Evolutionary conservation across 2,329 filamentous ascomycete species (phyloP), one percentile per base, ranked within the genome.

Genomic region (Fusarium hainanense): DNA sequence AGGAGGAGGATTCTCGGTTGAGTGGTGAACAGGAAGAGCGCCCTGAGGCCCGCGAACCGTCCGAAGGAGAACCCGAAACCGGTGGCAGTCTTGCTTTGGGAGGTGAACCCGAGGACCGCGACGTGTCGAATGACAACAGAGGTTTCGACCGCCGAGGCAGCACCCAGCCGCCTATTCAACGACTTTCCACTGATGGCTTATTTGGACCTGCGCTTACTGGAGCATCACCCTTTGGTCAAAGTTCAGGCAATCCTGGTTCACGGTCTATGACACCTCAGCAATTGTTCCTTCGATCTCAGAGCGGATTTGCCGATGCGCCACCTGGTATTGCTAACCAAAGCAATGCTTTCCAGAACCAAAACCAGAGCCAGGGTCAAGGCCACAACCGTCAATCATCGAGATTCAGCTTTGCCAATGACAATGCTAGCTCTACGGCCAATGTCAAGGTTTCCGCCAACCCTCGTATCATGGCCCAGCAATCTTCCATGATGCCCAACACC

Each of bases 31-130:
- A 83, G 21, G 85, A 87, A 61, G 84, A 87, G 30, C 80, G 80
- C 25, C 71, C 77, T 3, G 85, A 86, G 25, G 77, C 76, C 4
- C 77, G 77, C 7, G 85, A 85, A 48, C 77, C 81, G 6, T 85
- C 85, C 0, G 94, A 97, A 69, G 93, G 93, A 60, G 91, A 92
- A 59, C 89, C 89, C 2, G 94, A 96, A 79, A 92, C 92, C 71
- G 93, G 92, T 47, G 89, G 89, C 16, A 98, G 95, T 77, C 85
- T 96, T 61, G 94, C 97, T 62, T 85, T 98, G 20, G 95, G 95
- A 60, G 95, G 95, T 44, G 95, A 98, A 77, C 95, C 95, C 0
- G 95, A 98, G 77, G 93, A 97, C 71, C 86, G 88, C 66, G 90
- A 93, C 23, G 80, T 81, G 46, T 76, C 79, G 20, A 83, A 84